phyloP scores from a whole-genome alignment of 257 asterid species.

The Nicotiana paniculata region DNA sequence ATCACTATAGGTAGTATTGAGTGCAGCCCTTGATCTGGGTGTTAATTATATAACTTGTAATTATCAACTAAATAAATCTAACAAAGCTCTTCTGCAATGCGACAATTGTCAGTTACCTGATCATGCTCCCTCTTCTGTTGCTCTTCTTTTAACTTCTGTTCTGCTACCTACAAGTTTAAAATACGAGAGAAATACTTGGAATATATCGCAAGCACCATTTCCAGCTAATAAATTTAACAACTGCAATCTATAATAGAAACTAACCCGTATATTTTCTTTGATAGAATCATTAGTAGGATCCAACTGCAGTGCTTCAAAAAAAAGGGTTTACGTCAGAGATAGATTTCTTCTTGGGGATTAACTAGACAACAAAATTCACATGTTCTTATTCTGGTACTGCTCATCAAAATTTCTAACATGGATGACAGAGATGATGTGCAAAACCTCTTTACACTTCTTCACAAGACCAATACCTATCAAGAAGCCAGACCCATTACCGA shows the following conservation, averaged over 20 bases:
- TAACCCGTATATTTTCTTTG: conserved; percentile 72
- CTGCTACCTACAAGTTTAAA: conserved; percentile 50
- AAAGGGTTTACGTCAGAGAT: conserved; percentile 1
- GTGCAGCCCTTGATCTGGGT: background rate
- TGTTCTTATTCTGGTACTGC: background rate
- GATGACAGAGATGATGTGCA: background rate
- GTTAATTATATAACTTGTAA: background rate
- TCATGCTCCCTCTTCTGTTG: conserved; percentile 43
- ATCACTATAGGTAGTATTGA: background rate
- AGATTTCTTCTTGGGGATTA: background rate
- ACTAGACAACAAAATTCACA: background rate
- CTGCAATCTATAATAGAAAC: conserved; percentile 22
- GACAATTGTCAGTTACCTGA: conserved; percentile 37
- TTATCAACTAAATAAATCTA: background rate
- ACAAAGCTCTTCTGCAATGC: background rate
- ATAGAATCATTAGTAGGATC: conserved; percentile 64
- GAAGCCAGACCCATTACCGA: background rate
- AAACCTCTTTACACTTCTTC: background rate
- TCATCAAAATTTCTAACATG: background rate
- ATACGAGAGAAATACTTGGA: background rate
- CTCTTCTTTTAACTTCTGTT: conserved; percentile 55
- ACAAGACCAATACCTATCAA: background rate
- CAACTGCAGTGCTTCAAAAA: conserved; percentile 67
- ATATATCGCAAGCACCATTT: conserved; percentile 6
- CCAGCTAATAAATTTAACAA: conserved; percentile 6